Evolutionary conservation across 768 basidiomycete species (phyloP).

Genomic region (Dacryopinax primogenitus): DNA sequence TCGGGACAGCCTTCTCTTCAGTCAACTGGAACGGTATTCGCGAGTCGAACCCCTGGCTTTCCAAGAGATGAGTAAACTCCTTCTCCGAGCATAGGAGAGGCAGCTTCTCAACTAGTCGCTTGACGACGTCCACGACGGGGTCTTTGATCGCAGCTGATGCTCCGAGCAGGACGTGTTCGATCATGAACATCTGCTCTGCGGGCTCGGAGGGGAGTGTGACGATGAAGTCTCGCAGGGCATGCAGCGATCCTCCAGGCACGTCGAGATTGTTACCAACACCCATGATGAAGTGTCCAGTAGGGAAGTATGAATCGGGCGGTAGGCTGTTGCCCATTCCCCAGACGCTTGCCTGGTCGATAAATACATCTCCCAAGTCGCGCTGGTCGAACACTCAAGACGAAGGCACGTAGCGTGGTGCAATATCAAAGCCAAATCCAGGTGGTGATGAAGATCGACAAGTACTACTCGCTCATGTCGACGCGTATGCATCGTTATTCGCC

Average conservation of each 20-base stretch:
- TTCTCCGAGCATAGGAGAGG: not conserved
- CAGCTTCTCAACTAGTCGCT: not conserved
- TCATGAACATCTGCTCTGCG: not conserved
- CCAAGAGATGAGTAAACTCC: not conserved
- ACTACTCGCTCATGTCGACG: too few species aligned
- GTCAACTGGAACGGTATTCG: not conserved
- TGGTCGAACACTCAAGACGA: too few species aligned
- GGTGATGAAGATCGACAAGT: too few species aligned
- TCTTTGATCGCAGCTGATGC: not conserved
- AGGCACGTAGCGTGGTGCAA: too few species aligned
- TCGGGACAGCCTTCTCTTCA: not conserved
- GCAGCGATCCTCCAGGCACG: not conserved
- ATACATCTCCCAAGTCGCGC: too few species aligned
- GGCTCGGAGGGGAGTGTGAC: not conserved
- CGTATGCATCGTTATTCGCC: too few species aligned
- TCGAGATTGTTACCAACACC: not conserved
- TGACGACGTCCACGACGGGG: not conserved
- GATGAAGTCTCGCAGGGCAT: conserved; percentile 3
- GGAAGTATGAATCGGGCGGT: too few species aligned
- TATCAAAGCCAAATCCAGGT: too few species aligned
- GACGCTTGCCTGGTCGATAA: too few species aligned
- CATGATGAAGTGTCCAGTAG: too few species aligned
- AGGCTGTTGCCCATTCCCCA: too few species aligned
- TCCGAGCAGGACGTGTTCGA: not conserved
- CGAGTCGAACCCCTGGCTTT: not conserved